phyloP scores from a whole-genome alignment of 495 filamentous ascomycete genomes.

The Penicillium canescens region DNA sequence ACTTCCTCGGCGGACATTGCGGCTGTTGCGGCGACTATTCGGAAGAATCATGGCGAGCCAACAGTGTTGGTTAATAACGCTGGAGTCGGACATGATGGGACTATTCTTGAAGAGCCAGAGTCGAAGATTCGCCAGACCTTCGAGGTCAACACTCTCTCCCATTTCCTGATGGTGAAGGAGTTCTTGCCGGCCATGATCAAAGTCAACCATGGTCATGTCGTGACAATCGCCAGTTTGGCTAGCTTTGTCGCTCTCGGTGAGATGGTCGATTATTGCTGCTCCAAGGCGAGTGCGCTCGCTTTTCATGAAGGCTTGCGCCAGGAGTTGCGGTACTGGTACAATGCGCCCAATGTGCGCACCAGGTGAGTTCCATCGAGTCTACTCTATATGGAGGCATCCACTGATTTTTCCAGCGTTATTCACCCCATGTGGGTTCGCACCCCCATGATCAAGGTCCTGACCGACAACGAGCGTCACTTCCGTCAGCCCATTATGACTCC shows the following conservation, averaged over 20 bases:
- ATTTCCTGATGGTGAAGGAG: conserved; percentile 58
- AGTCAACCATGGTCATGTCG: conserved; percentile 60
- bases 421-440: conserved; percentile 50
- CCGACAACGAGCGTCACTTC: conserved; percentile 37
- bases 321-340: conserved; percentile 44
- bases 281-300: conserved; percentile 57
- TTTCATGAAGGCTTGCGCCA: conserved; percentile 54
- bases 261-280: conserved; percentile 54
- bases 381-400: not conserved
- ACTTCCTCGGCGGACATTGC: conserved; percentile 47
- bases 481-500: conserved; percentile 38
- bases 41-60: conserved; percentile 46
- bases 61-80: conserved; percentile 65
- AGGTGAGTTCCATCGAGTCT: conserved; percentile 26
- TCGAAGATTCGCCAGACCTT: conserved; percentile 50
- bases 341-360: conserved; percentile 44
- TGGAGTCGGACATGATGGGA: conserved; percentile 47
- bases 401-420: conserved; percentile 28
- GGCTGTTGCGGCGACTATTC: conserved; percentile 45
- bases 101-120: conserved; percentile 50
- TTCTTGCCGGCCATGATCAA: conserved; percentile 63
- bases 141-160: conserved; percentile 60
- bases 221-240: conserved; percentile 57
- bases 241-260: conserved; percentile 50
- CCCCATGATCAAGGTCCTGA: conserved; percentile 43